phyloP scores from a whole-genome alignment of 768 basidiomycete genomes.

The Auriscalpium vulgare region DNA sequence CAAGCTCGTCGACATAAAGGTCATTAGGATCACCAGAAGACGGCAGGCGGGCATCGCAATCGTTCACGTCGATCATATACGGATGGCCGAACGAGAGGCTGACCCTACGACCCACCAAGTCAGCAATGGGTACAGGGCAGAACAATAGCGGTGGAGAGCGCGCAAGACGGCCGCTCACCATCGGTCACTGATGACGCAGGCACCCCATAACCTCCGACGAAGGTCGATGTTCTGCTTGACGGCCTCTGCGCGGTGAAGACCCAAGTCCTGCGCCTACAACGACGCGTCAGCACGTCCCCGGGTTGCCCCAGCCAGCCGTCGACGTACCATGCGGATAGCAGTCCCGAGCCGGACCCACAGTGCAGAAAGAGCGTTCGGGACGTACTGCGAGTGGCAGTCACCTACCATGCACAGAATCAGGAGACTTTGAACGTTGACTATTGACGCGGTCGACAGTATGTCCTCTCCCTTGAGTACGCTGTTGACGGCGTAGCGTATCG shows the following conservation, averaged over 20 bases:
- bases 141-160: neutral
- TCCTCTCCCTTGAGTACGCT: constrained; percentile 83
- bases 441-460: constrained; percentile 78
- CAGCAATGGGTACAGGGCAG: constrained; percentile 4
- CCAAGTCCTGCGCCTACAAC: constrained; percentile 89
- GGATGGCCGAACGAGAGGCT: constrained; percentile 89
- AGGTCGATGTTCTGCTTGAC: constrained; percentile 80
- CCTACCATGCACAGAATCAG: constrained; percentile 82
- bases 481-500: constrained; percentile 83
- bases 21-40: constrained; percentile 77
- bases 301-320: constrained; percentile 4
- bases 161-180: constrained; percentile 45
- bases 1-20: constrained; percentile 84
- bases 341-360: constrained; percentile 81
- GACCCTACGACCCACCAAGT: constrained; percentile 41
- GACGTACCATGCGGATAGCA: constrained; percentile 86
- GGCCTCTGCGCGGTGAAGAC: constrained; percentile 87
- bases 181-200: constrained; percentile 90
- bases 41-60: constrained; percentile 92
- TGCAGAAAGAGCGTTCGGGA: constrained; percentile 78
- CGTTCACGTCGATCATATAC: constrained; percentile 92
- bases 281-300: constrained; percentile 6
- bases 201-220: constrained; percentile 86
- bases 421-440: constrained; percentile 82
- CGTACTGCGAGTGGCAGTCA: constrained; percentile 86